A percentile compares a stretch with the other conserved stretches of the same genome.
phyloP scores from a whole-genome alignment of 1,284 basidiomycete species.

The Meripilus lineatus region DNA sequence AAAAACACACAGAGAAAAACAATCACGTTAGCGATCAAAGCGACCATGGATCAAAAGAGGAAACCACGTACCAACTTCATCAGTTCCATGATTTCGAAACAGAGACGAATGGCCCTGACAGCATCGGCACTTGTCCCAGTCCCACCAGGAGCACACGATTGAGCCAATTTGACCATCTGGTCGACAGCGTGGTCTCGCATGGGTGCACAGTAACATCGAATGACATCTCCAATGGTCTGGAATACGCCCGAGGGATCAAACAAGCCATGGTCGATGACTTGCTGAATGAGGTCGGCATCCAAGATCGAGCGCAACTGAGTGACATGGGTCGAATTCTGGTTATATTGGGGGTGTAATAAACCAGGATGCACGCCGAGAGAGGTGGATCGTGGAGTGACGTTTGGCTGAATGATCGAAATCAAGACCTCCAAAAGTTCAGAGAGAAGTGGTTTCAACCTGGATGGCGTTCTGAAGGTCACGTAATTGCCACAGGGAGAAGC shows the following conservation, averaged over 20 bases:
- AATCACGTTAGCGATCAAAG: slow-evolving; percentile 6
- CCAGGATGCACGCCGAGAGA: slow-evolving; percentile 22
- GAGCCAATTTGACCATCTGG: slow-evolving; percentile 73
- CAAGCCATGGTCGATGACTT: slow-evolving; percentile 74
- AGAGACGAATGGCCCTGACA: slow-evolving; percentile 74
- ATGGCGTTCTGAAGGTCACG: slow-evolving; percentile 64
- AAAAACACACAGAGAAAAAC: too few relatives aligned
- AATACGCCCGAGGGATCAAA: slow-evolving; percentile 84
- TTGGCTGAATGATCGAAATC: slow-evolving; percentile 76
- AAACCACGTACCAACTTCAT: slow-evolving; percentile 80
- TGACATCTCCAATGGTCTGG: slow-evolving; percentile 70
- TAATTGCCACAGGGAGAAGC: slow-evolving; percentile 35
- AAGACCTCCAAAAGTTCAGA: slow-evolving; percentile 80
- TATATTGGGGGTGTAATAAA: slow-evolving; percentile 25
- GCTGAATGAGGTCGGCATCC: slow-evolving; percentile 72
- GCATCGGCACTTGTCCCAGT: slow-evolving; percentile 56
- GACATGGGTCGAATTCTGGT: slow-evolving; percentile 43
- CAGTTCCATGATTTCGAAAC: slow-evolving; percentile 88
- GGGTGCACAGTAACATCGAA: slow-evolving; percentile 90
- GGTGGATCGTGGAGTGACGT: slow-evolving; percentile 22
- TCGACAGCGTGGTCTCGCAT: slow-evolving; percentile 87
- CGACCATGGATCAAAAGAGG: neutral
- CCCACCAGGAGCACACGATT: slow-evolving; percentile 48
- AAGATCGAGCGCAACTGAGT: slow-evolving; percentile 56
- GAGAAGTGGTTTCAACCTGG: slow-evolving; percentile 71